Evolutionary conservation across 306 rosid genomes (phyloP).

Genomic region (Herpetospermum pedunculosum): DNA sequence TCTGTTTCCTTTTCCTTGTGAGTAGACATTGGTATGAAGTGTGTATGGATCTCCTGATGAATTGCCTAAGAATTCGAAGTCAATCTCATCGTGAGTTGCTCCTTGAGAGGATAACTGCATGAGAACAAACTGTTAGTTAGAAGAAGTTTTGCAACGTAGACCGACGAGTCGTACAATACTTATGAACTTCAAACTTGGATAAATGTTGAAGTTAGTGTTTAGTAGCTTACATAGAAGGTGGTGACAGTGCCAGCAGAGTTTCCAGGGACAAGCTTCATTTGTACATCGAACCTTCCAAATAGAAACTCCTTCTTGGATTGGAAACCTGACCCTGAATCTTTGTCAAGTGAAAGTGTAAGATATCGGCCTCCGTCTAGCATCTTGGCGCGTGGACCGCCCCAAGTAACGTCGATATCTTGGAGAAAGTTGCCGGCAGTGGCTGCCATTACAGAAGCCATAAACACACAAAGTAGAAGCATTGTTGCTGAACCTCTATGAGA

Average conservation of each 20-base stretch:
- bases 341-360: conserved; percentile 64
- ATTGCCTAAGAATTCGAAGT: conserved; percentile 35
- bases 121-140: no score
- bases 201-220: no score
- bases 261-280: conserved; percentile 63
- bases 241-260: conserved; percentile 90
- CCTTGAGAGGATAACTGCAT: conserved; percentile 71
- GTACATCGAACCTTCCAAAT: conserved; percentile 61
- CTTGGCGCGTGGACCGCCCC: conserved; percentile 51
- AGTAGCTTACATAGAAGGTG: conserved; percentile 63
- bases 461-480: conserved; percentile 1
- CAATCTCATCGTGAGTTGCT: conserved; percentile 32
- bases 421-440: conserved; percentile 42
- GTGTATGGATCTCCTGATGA: conserved; percentile 27
- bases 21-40: conserved; percentile 30
- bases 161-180: no score
- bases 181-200: no score
- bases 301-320: conserved; percentile 51
- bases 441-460: conserved; percentile 8
- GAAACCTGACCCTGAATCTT: conserved; percentile 73
- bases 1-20: conserved; percentile 25
- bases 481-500: background rate
- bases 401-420: conserved; percentile 51
- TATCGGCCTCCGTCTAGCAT: conserved; percentile 45
- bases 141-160: no score